These are phyloP conservation scores for Oryza glaberrima DNA, from an alignment of 176 grass and related monocot species.

Conservation along the genomic window DNA sequence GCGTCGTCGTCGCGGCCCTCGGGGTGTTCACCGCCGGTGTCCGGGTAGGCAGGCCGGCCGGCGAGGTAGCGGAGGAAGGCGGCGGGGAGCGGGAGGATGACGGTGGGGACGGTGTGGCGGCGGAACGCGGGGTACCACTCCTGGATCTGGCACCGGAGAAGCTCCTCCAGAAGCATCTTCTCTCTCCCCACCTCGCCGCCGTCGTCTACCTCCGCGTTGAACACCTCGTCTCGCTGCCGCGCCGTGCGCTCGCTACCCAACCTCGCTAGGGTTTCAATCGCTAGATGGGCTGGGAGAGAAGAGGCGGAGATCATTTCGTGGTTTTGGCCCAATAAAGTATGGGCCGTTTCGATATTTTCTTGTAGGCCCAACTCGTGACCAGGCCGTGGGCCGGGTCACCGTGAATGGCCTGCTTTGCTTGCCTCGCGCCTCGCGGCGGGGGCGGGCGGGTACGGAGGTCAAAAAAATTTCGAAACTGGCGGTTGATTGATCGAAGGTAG, in stretches of 20 bases:
- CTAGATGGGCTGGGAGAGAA: not conserved
- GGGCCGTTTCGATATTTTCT: not conserved
- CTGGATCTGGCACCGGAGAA: constrained; percentile 65
- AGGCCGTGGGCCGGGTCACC: too few relatives aligned
- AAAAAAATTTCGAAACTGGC: too few relatives aligned
- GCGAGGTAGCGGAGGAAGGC: constrained; percentile 75
- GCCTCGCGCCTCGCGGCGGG: too few relatives aligned
- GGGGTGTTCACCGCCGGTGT: not conserved
- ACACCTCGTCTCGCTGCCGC: not conserved
- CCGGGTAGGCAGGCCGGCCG: constrained; percentile 43
- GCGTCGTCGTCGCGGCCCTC: not conserved
- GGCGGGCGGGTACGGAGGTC: too few relatives aligned
- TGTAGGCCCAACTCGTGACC: too few relatives aligned
- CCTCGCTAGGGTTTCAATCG: not conserved
- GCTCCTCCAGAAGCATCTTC: constrained; percentile 65
- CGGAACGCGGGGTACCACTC: constrained; percentile 77
- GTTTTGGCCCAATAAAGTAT: not conserved
- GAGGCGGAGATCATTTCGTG: not conserved
- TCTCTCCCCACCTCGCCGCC: not conserved
- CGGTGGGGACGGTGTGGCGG: constrained; percentile 63
- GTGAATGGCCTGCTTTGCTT: too few relatives aligned
- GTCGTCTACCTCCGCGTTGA: not conserved
- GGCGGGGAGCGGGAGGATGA: constrained; percentile 53
- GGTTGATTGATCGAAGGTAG: too few relatives aligned
- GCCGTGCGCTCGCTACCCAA: too few relatives aligned